Base-by-base conservation (phyloP, 306 rosid genomes). In the Prunus campanulata region DNA sequence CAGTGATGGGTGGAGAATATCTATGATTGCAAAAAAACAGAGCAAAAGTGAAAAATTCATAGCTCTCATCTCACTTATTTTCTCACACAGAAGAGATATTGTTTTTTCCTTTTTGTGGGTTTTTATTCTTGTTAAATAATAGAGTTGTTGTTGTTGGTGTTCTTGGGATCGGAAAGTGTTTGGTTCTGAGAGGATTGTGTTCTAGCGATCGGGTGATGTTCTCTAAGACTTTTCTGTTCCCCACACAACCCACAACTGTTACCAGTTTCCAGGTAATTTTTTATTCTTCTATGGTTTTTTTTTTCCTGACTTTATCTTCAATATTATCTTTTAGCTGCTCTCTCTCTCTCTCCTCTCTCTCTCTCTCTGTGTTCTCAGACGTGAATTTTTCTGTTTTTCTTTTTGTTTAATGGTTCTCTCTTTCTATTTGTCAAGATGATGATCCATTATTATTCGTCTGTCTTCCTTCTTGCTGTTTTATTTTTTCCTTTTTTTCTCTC, bases 121-220 rank as follows among this genome's bases (percentile, higher is more conserved):
- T 70, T 70, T 59, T 47, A 48, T 25, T 74, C 54, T 32, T 67
- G 46, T 57, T 70, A 78, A 63, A 69, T 77, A 81, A 56, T 59
- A 77, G 70, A 49, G 50, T 78, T 55, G 22, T 35, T 68, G 48
- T 51, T 81, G 70, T 80, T 74, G 66, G 66, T 72, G 68, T 71
- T 77, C 72, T 84, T 48, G 91, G 91, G 85, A 87, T 87, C 84
- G 86, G 82, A 74, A 87, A 78, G 80, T 73, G 85, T 87, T 81
- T 84, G 70, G 76, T 65, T 86, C 61, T 74, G 79, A 61, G 74
- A 73, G 71, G 79, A 76, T 77, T 77, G 63, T 77, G 79, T 81
- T 81, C 79, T 70, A 68, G 81, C 74, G 85, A 85, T 83, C 82
- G 79, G 83, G 60, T 85, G 82, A 64, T 77, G 84, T 79, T 73